Evolutionary conservation across 2,329 filamentous ascomycete genomes (phyloP), one percentile per base, ranked within the genome.

Genomic region (Alternaria atra): DNA sequence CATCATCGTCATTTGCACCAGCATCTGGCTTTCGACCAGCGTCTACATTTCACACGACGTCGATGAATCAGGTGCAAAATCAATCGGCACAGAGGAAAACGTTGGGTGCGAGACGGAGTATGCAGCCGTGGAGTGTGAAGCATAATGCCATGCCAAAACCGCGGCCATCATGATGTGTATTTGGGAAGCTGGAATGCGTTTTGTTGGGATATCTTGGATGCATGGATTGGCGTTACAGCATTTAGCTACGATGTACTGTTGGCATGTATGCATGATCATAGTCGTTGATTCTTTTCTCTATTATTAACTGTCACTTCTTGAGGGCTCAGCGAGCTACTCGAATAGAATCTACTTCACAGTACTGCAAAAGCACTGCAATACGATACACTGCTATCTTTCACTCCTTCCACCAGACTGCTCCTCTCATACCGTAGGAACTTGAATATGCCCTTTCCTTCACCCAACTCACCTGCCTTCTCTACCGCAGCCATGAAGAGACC

Each of bases 301-400:
- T 35, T 34, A 48, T 23, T 48, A 48, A 5, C 4, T 7, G 20
- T 48, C 10, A 25, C 2, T 25, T 25, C 34, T 34, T 5, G 15
- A 35, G 32, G 46, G 12, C 46, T 34, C 30, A 5, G 15, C 30
- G 35, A 6, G 5, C 30, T 50, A 1, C 12, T 12, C 20, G 39
- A 17, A 15, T 25, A 1, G 4, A 6, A 1, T 17, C 7, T 2
- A 6, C n/a, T 20, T 66, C 46, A 75, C 15, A 76, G 57, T 42
- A 94, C 84, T 8, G 94, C 93, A 83, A 95, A 97, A 4, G 93
- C 95, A 76, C 94, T 94, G 3, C 92, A 93, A 79, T 99, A 99
- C 80, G 94, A 97, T 52, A 99, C 95, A 69, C 94, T 97, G 67
- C 89, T 95, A 65, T 97, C 92, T 15, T 75, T 78, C 1, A 90